These are phyloP conservation scores for Tillandsia leiboldiana DNA, from an alignment of 176 grass and related monocot species.

Conservation along the genomic window DNA sequence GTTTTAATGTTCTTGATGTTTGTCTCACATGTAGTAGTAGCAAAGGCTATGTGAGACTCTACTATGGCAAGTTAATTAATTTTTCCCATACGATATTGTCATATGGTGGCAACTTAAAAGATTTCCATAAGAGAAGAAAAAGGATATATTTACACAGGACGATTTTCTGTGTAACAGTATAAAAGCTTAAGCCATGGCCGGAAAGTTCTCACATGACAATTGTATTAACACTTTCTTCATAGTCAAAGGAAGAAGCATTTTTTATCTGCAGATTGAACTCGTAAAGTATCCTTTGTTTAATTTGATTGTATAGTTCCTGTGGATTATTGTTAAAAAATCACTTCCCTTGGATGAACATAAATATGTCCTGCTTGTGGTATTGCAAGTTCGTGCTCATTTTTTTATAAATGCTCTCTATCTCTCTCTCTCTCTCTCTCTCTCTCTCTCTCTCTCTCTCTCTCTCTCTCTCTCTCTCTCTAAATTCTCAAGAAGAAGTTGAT, in stretches of 20 bases:
- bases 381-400: background rate
- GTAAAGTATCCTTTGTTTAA: too few relatives aligned
- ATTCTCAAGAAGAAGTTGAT: background rate
- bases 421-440: background rate
- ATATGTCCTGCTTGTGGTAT: too few relatives aligned
- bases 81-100: too few relatives aligned
- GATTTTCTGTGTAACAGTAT: background rate
- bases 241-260: background rate
- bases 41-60: background rate
- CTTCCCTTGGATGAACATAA: too few relatives aligned
- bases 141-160: too few relatives aligned
- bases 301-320: too few relatives aligned
- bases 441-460: background rate
- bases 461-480: background rate
- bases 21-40: background rate
- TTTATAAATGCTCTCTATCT: background rate
- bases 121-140: too few relatives aligned
- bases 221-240: background rate
- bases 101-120: too few relatives aligned
- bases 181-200: background rate
- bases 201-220: background rate
- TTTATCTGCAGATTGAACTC: background rate
- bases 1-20: background rate
- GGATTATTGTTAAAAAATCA: too few relatives aligned
- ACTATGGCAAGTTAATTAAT: background rate